These are phyloP conservation scores for Xylaria palmicola DNA, from an alignment of 495 filamentous ascomycete genomes.

Conservation along the genomic window DNA sequence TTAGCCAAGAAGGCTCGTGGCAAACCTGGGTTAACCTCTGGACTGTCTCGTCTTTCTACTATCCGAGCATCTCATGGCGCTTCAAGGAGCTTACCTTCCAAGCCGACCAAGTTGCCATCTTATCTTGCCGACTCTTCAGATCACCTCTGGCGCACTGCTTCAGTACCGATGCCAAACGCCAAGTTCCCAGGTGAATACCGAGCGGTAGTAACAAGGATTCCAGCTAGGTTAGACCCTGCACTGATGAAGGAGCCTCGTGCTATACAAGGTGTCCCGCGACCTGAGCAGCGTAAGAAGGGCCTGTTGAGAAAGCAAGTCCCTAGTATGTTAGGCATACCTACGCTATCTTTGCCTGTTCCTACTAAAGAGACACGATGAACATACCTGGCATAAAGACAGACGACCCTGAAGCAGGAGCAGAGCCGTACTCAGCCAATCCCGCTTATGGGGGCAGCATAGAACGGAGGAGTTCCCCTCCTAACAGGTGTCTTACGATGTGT, in stretches of 20 bases:
- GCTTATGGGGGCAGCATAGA: not conserved
- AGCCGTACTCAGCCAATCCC: not conserved
- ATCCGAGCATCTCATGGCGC: constrained; percentile 45
- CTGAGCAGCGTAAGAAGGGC: constrained; percentile 60
- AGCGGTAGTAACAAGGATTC: constrained; percentile 56
- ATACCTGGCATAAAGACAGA: not conserved
- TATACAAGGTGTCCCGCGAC: constrained; percentile 70
- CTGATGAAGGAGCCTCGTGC: constrained; percentile 87
- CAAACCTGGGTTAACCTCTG: constrained; percentile 47
- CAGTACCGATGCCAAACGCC: constrained; percentile 71
- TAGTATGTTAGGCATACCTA: constrained; percentile 52
- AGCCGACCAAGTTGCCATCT: constrained; percentile 50
- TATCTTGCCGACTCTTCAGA: constrained; percentile 86
- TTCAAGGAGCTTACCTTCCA: constrained; percentile 37
- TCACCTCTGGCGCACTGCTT: constrained; percentile 89
- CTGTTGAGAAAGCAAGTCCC: constrained; percentile 69
- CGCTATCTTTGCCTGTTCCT: constrained; percentile 13
- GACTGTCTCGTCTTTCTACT: constrained; percentile 54
- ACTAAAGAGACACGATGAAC: not conserved
- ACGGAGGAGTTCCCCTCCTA: not conserved
- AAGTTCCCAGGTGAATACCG: constrained; percentile 69
- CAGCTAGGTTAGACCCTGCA: constrained; percentile 77
- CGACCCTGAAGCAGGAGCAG: not conserved
- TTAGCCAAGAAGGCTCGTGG: constrained; percentile 91
- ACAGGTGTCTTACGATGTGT: not conserved